Conservation (phyloP, 805 yeast genomes). For the Candida germanica region DNA sequence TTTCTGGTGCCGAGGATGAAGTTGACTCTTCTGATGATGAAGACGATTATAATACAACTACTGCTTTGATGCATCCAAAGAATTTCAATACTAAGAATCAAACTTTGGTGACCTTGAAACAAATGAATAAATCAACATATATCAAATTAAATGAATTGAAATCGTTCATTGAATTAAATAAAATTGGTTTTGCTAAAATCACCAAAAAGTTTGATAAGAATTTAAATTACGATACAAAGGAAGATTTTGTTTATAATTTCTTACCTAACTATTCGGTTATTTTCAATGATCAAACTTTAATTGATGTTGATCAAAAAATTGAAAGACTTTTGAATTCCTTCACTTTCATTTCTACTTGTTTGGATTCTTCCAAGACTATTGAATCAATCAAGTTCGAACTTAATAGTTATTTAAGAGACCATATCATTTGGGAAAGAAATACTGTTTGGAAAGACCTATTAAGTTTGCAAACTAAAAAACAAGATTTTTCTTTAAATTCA, state of each 20-base stretch:
- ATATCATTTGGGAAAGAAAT: conserved; percentile 95
- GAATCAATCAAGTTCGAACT: conserved; percentile 44
- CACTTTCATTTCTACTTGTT: conserved; percentile 40
- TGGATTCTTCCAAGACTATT: conserved; percentile 47
- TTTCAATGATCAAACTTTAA: conserved; percentile 43
- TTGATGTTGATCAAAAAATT: conserved; percentile 47
- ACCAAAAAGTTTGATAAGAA: conserved; percentile 91
- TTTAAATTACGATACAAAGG: conserved; percentile 56
- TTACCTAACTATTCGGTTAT: conserved; percentile 50
- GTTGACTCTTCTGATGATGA: conserved; percentile 28
- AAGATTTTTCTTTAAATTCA: conserved; percentile 23
- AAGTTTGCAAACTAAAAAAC: conserved; percentile 49
- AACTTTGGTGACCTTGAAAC: conserved; percentile 60
- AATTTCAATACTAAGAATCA: conserved; percentile 52
- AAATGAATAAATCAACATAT: conserved; percentile 61
- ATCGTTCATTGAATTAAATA: conserved; percentile 79
- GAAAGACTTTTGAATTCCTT: conserved; percentile 52
- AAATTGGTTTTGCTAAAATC: conserved; percentile 86
- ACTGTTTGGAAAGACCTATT: conserved; percentile 98
- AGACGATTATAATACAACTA: conserved; percentile 24
- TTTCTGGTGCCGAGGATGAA: conserved; percentile 23
- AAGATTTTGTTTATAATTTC: conserved; percentile 48
- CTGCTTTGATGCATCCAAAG: conserved; percentile 48
- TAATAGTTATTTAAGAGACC: conserved; percentile 69
- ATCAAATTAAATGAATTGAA: conserved; percentile 78